Evolutionary conservation across 192 early-diverging fungal species (phyloP).

Genomic region (Radiomyces spectabilis): DNA sequence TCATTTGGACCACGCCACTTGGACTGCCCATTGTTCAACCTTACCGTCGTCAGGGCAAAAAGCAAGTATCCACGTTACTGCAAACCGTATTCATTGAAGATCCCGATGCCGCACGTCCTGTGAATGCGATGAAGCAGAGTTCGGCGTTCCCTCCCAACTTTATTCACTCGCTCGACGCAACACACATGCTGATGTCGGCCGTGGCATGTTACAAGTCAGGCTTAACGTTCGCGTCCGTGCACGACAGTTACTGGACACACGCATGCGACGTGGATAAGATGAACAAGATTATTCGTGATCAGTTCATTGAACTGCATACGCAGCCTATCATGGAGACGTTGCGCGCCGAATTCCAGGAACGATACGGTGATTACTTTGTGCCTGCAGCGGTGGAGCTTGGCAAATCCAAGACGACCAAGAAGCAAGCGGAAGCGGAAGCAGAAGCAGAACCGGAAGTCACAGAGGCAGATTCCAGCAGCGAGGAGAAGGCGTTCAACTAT

Average conservation of each 20-base stretch:
- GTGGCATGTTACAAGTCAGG: slow-evolving; percentile 71
- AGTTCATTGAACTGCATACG: slow-evolving; percentile 83
- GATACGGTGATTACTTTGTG: slow-evolving; percentile 67
- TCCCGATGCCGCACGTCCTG: slow-evolving; percentile 58
- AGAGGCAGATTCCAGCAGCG: too few species aligned
- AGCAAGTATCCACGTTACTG: slow-evolving; percentile 66
- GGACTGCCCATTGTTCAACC: slow-evolving; percentile 94
- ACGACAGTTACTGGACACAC: slow-evolving; percentile 99
- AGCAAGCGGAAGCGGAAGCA: slow-evolving; percentile 1
- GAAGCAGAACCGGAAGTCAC: neutral
- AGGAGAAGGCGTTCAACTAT: neutral
- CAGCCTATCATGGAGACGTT: slow-evolving; percentile 81
- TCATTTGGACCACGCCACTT: slow-evolving; percentile 95
- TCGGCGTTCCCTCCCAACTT: slow-evolving; percentile 98
- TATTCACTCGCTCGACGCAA: slow-evolving; percentile 95
- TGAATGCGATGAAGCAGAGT: slow-evolving; percentile 87
- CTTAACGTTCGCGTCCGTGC: slow-evolving; percentile 89
- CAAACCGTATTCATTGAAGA: slow-evolving; percentile 76
- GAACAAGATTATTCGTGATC: slow-evolving; percentile 78
- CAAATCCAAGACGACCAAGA: slow-evolving; percentile 12
- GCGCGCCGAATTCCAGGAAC: slow-evolving; percentile 71
- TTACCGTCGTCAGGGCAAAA: slow-evolving; percentile 70
- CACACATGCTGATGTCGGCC: slow-evolving; percentile 95
- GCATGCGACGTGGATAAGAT: slow-evolving; percentile 83
- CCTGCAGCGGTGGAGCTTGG: slow-evolving; percentile 33